phyloP scores from a whole-genome alignment of 78 protist genomes.

The Isochrysis galbana region DNA sequence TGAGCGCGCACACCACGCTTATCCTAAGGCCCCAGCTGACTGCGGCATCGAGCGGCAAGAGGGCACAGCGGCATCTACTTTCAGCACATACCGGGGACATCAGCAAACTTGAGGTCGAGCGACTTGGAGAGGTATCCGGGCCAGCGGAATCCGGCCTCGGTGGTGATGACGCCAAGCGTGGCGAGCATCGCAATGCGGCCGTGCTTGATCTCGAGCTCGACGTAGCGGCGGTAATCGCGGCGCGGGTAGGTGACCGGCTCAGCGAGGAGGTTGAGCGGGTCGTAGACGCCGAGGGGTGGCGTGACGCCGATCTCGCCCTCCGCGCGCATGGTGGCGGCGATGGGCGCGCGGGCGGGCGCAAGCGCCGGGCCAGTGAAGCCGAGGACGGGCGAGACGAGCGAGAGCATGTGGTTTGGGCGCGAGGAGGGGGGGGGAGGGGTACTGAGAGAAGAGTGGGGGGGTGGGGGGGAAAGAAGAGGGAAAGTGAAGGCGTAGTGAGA shows the following conservation, averaged over 20 bases:
- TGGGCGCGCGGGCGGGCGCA: neutral
- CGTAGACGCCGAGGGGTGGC: neutral
- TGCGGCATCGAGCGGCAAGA: no score
- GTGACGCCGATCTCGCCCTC: conserved; percentile 26
- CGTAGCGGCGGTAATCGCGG: neutral
- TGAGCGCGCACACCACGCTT: no score
- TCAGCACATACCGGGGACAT: neutral
- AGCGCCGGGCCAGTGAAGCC: neutral
- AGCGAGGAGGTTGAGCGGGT: neutral
- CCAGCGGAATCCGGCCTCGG: conserved; percentile 28
- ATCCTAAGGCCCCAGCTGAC: no score
- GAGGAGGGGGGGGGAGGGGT: no score
- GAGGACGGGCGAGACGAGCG: neutral
- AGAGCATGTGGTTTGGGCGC: neutral
- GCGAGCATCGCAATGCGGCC: conserved; percentile 33
- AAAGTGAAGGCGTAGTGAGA: no score
- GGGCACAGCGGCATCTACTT: no score
- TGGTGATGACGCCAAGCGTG: neutral
- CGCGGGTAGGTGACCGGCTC: neutral
- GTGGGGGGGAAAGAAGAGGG: no score
- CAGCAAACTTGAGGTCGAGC: conserved; percentile 16
- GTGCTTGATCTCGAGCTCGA: conserved; percentile 36
- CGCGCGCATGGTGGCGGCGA: neutral
- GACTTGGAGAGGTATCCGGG: conserved; percentile 22
- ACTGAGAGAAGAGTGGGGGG: no score